Percentiles rank a stretch among this genome's conserved stretches.
phyloP scores from a whole-genome alignment of 2,329 filamentous ascomycete species.

The Ascochyta koolunga region DNA sequence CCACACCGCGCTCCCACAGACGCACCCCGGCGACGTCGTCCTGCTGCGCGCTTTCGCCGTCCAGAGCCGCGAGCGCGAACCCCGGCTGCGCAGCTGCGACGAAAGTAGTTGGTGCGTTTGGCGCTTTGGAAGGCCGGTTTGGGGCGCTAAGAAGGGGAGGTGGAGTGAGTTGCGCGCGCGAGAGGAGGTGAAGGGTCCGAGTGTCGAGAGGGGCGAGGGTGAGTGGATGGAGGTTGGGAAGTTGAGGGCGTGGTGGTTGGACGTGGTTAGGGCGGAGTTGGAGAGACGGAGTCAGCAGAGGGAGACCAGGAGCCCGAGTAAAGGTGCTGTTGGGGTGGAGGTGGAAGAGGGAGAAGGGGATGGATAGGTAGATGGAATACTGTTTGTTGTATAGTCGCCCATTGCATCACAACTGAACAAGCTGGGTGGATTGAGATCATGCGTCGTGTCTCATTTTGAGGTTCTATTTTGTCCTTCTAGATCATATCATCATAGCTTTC shows the following conservation, averaged over 20 bases:
- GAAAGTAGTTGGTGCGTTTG: conserved; percentile 57
- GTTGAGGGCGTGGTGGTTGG: conserved; percentile 51
- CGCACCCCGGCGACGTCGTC: conserved; percentile 52
- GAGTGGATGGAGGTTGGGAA: conserved; percentile 51
- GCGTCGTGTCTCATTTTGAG: conserved; percentile 30
- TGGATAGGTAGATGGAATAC: background rate
- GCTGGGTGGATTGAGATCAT: conserved; percentile 23
- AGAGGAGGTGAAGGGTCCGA: conserved; percentile 55
- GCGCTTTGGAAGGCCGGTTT: conserved; percentile 44
- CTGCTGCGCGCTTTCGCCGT: conserved; percentile 53
- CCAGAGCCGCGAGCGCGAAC: conserved; percentile 48
- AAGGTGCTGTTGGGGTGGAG: background rate
- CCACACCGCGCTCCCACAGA: conserved; percentile 49
- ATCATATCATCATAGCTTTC: conserved; percentile 27
- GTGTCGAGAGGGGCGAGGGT: conserved; percentile 53
- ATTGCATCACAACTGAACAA: background rate
- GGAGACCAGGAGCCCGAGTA: background rate
- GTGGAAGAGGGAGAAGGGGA: background rate
- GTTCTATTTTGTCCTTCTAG: conserved; percentile 22
- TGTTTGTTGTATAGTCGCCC: background rate
- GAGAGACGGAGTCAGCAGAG: conserved; percentile 18
- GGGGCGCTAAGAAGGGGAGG: conserved; percentile 32
- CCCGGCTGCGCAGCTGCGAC: conserved; percentile 48
- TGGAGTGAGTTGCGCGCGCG: conserved; percentile 38
- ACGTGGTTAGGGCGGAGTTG: conserved; percentile 20